Evolutionary conservation across 2,329 filamentous ascomycete genomes (phyloP), one percentile per base, ranked within the genome.

Genomic region (Fusarium sambucinum): DNA sequence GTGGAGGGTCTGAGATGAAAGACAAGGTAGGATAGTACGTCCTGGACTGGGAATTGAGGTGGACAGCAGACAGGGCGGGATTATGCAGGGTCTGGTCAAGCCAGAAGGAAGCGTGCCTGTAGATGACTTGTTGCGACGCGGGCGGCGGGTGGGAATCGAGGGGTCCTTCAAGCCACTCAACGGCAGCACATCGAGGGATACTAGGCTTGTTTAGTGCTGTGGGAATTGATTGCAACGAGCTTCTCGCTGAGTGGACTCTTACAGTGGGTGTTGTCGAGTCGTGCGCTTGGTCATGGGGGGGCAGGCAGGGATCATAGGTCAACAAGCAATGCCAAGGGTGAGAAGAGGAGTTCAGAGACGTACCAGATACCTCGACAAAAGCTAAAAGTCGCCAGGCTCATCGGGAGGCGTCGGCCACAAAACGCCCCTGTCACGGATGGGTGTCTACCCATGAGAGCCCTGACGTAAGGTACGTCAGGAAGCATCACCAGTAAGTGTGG

Each of bases 1-100:
- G 73, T 71, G 72, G 73, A 72, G 73, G 71, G 73, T 73, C 71
- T 73, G 63, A 73, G 68, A 74, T 73, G 73, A 71, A 62, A 65
- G 69, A 59, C 69, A 63, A 71, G 65, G 69, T 58, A 42, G 44
- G 33, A 29, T 37, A 51, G 57, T 68, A 73, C 66, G 70, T 70
- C 73, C 63, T 58, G 61, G 66, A 63, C 70, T 72, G 66, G 53
- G 69, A 73, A 64, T 68, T 70, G 68, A 67, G 69, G 68, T 71
- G 63, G 63, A 60, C 68, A 62, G 59, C 66, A 68, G 60, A 57
- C 69, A 70, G 59, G 66, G 63, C 72, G 69, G 66, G 67, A 73
- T 72, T 74, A 76, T 76, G 74, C 74, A 76, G 74, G 74, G 74
- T 69, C 74, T 73, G 69, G 47, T 51, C 41, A 44, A 73, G 69